Evolutionary conservation across 2,329 filamentous ascomycete genomes (phyloP).

Genomic region (Scorias spongiosa): DNA sequence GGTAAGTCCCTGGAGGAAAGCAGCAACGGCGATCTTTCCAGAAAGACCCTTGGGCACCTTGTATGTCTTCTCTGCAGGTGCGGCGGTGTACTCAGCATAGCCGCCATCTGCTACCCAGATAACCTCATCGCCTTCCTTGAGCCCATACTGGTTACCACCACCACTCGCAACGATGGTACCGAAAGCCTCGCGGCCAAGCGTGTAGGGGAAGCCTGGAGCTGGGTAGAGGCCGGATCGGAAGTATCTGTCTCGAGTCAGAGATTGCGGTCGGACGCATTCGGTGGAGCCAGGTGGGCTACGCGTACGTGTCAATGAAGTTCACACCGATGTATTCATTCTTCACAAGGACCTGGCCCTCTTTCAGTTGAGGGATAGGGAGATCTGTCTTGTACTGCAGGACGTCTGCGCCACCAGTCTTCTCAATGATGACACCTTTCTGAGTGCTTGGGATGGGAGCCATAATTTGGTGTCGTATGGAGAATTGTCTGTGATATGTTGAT

Average conservation of each 20-base stretch:
- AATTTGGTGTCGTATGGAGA: conserved; percentile 3
- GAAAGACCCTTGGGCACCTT: conserved; percentile 48
- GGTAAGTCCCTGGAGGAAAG: conserved; percentile 68
- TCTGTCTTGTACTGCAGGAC: conserved; percentile 57
- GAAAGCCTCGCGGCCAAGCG: conserved; percentile 64
- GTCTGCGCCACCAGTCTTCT: conserved; percentile 56
- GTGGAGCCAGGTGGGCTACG: background rate
- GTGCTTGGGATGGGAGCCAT: conserved; percentile 44
- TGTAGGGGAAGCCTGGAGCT: conserved; percentile 51
- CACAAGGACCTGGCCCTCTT: conserved; percentile 60
- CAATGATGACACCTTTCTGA: conserved; percentile 60
- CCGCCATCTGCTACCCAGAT: conserved; percentile 46
- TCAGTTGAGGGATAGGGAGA: conserved; percentile 51
- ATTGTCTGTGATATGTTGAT: background rate
- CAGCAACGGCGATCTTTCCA: conserved; percentile 49
- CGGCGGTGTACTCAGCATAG: conserved; percentile 46
- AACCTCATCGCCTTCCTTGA: conserved; percentile 54
- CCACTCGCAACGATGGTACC: conserved; percentile 54
- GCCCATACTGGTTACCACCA: conserved; percentile 33
- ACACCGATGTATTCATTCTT: conserved; percentile 68
- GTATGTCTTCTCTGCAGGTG: conserved; percentile 38
- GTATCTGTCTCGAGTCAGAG: conserved; percentile 36
- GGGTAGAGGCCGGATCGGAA: conserved; percentile 75
- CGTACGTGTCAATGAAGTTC: conserved; percentile 75
- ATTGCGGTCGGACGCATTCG: background rate